These are phyloP conservation scores for Podospora sp. DNA, from an alignment of 495 filamentous ascomycete species.

Conservation along the genomic window DNA sequence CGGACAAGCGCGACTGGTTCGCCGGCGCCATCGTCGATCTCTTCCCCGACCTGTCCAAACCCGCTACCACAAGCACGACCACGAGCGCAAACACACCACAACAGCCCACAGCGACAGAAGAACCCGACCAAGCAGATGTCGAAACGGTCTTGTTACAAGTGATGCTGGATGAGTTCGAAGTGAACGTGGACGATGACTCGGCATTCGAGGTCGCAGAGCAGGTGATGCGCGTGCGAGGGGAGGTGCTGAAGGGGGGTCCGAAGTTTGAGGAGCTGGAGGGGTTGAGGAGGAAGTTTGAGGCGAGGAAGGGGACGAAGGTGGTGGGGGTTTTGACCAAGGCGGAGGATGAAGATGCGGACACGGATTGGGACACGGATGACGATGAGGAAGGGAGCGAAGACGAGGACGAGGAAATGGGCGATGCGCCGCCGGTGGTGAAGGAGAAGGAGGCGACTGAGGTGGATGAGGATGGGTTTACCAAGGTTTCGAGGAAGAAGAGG, in stretches of 20 bases:
- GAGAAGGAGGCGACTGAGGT: slow-evolving; percentile 74
- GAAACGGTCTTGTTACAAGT: slow-evolving; percentile 83
- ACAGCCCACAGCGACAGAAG: slow-evolving; percentile 31
- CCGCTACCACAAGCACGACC: slow-evolving; percentile 25
- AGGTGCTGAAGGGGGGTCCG: slow-evolving; percentile 55
- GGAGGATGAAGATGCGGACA: slow-evolving; percentile 62
- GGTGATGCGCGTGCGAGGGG: slow-evolving; percentile 67
- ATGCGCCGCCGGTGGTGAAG: slow-evolving; percentile 64
- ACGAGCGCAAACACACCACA: slow-evolving; percentile 10
- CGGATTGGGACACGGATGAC: slow-evolving; percentile 56
- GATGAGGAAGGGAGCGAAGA: slow-evolving; percentile 58
- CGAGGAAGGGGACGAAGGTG: slow-evolving; percentile 55
- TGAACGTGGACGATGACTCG: slow-evolving; percentile 85
- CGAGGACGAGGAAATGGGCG: slow-evolving; percentile 74
- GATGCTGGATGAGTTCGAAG: slow-evolving; percentile 94
- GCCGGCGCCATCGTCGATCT: slow-evolving; percentile 86
- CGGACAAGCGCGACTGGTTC: slow-evolving; percentile 95
- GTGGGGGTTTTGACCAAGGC: slow-evolving; percentile 60
- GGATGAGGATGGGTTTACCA: slow-evolving; percentile 95
- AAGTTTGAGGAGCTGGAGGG: slow-evolving; percentile 68
- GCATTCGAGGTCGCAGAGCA: slow-evolving; percentile 70
- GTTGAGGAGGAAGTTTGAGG: slow-evolving; percentile 67
- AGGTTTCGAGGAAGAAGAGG: slow-evolving; percentile 75
- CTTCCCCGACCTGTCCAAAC: slow-evolving; percentile 60
- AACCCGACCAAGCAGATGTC: slow-evolving; percentile 79